Conservation (phyloP, 495 filamentous ascomycete genomes). For the Penicillium manginii region DNA sequence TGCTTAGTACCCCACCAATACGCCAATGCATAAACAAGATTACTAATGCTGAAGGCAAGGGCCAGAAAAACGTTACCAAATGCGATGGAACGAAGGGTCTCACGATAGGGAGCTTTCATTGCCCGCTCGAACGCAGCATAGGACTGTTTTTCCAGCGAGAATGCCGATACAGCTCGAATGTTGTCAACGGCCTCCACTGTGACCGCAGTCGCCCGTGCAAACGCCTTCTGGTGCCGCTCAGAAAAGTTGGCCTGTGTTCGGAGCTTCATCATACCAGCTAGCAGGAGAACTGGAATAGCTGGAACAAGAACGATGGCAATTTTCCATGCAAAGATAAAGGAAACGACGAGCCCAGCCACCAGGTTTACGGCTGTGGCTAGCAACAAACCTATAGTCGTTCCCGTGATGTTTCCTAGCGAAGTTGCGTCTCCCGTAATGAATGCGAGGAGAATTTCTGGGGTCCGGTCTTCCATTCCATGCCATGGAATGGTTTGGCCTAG, state of each 20-base stretch:
- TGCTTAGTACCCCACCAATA: slow-evolving; percentile 70
- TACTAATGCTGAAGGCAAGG: slow-evolving; percentile 44
- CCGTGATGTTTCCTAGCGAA: slow-evolving; percentile 51
- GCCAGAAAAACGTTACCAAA: slow-evolving; percentile 45
- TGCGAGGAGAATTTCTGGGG: slow-evolving; percentile 46
- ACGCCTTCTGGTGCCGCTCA: slow-evolving; percentile 59
- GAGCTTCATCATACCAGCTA: slow-evolving; percentile 56
- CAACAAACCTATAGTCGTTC: slow-evolving; percentile 46
- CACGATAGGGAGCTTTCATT: slow-evolving; percentile 43
- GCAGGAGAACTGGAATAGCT: slow-evolving; percentile 45
- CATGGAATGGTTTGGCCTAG: slow-evolving; percentile 55
- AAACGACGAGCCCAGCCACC: slow-evolving; percentile 40
- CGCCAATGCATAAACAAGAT: slow-evolving; percentile 64
- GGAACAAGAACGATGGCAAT: slow-evolving; percentile 44
- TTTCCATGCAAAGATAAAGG: slow-evolving; percentile 46
- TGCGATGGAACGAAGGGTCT: slow-evolving; percentile 49
- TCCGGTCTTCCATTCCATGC: slow-evolving; percentile 51
- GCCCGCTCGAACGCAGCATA: slow-evolving; percentile 42
- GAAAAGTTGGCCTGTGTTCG: slow-evolving; percentile 56
- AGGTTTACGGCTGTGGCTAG: slow-evolving; percentile 47
- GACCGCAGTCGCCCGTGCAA: slow-evolving; percentile 51
- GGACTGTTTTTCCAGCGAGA: slow-evolving; percentile 49
- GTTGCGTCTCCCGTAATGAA: slow-evolving; percentile 54
- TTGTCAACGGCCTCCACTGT: slow-evolving; percentile 55
- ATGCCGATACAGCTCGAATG: slow-evolving; percentile 55